A percentile compares a stretch with the other conserved stretches of the same genome.
Conservation (phyloP, 2,329 filamentous ascomycete species). For the Endothia cerciana region DNA sequence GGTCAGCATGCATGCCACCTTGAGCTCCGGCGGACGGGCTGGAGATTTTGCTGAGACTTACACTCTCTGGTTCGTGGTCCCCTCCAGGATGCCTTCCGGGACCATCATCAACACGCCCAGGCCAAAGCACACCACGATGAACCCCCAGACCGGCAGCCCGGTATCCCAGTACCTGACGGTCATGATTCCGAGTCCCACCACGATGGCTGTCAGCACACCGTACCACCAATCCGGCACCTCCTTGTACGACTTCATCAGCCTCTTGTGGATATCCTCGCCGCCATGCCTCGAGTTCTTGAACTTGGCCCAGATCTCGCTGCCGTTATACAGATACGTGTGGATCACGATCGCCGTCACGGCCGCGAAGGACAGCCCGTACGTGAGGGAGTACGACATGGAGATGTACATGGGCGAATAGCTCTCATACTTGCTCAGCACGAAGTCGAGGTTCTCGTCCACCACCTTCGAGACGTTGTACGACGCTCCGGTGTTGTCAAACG, state of each 20-base stretch:
- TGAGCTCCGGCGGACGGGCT: not conserved
- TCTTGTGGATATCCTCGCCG: slow-evolving; percentile 43
- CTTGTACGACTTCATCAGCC: slow-evolving; percentile 42
- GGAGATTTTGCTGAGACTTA: not conserved
- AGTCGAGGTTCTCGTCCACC: slow-evolving; percentile 35
- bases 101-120: slow-evolving; percentile 34
- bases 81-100: slow-evolving; percentile 34
- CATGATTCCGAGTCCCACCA: slow-evolving; percentile 41
- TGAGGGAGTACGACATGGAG: slow-evolving; percentile 40
- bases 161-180: slow-evolving; percentile 35
- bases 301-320: slow-evolving; percentile 40
- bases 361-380: slow-evolving; percentile 43
- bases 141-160: slow-evolving; percentile 38
- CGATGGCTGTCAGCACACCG: slow-evolving; percentile 36
- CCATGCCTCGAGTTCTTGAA: slow-evolving; percentile 36
- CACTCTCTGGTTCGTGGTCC: slow-evolving; percentile 37
- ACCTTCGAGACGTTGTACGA: slow-evolving; percentile 39
- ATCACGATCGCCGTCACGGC: slow-evolving; percentile 40
- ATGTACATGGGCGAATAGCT: slow-evolving; percentile 43
- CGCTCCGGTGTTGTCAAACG: slow-evolving; percentile 39
- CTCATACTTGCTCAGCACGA: slow-evolving; percentile 38
- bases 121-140: slow-evolving; percentile 35
- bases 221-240: slow-evolving; percentile 49
- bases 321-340: slow-evolving; percentile 41
- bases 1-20: not conserved